Percentiles rank a stretch among this genome's conserved stretches.
These are phyloP conservation scores for Capronia epimyces DNA, from an alignment of 2,329 filamentous ascomycete genomes.

Conservation along the genomic window DNA sequence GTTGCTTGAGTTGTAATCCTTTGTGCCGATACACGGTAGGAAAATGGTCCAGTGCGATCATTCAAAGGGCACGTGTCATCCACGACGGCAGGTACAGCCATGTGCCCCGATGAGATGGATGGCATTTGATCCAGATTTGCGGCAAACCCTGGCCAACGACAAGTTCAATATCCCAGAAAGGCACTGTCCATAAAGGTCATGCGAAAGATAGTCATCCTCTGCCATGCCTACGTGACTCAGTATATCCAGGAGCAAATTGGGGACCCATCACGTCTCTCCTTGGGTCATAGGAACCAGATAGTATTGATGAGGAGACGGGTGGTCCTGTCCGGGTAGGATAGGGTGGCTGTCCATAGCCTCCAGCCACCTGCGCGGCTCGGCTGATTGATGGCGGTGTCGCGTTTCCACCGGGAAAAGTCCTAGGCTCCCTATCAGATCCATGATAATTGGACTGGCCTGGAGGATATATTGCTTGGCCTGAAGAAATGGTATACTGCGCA, in stretches of 20 bases:
- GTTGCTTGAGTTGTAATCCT: conserved; percentile 2
- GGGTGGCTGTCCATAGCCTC: conserved; percentile 16
- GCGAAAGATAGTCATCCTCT: conserved; percentile 13
- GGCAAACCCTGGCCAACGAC: not conserved
- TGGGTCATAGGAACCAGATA: conserved; percentile 18
- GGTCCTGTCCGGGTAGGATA: conserved; percentile 22
- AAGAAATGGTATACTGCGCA: conserved; percentile 24
- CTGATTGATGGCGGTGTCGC: conserved; percentile 24
- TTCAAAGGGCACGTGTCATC: not conserved
- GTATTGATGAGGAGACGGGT: conserved; percentile 8
- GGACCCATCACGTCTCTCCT: conserved; percentile 20
- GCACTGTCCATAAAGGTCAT: conserved; percentile 5
- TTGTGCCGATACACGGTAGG: not conserved
- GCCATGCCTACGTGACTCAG: conserved; percentile 19
- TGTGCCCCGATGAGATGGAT: not conserved
- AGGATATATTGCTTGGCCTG: conserved; percentile 14
- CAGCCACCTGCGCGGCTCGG: conserved; percentile 7
- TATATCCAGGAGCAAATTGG: conserved; percentile 13
- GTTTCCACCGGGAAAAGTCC: conserved; percentile 20
- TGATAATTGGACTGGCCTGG: conserved; percentile 22
- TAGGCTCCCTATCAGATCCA: conserved; percentile 23
- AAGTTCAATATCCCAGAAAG: conserved; percentile 5
- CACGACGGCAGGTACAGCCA: not conserved
- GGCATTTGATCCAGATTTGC: not conserved
- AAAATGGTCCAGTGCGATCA: not conserved